Base-by-base conservation (phyloP, 2,329 filamentous ascomycete genomes). In the Tolypocladium guangdongense region DNA sequence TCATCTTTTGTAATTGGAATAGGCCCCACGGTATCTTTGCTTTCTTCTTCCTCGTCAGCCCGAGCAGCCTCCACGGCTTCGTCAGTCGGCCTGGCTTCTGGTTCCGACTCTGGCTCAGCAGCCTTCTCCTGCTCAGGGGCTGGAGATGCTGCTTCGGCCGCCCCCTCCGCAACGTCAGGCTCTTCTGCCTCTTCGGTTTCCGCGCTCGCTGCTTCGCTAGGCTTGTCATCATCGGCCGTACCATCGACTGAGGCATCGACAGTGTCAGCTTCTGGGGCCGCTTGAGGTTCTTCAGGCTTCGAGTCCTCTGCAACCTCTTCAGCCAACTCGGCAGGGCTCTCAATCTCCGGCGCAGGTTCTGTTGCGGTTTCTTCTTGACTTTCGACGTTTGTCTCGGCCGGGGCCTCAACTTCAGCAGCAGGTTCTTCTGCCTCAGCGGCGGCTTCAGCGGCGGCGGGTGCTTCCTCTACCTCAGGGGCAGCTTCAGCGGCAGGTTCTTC, bases 1-100 rank as follows among this genome's bases (percentile, higher is more conserved):
- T 68, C 67, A 50, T 69, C 66, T 47, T 35, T 45, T 8, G 49
- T 11, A 18, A 60, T 59, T 49, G 66, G 63, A 55, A 72, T 73
- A 30, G 69, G 68, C 32, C 66, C 68, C 56, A 73, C 62, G 5
- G 60, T 66, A 54, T 74, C 71, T 58, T 71, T 72, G 53, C 63
- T 68, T 61, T 74, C 70, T 37, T 67, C 65, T 50, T 66, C 65
- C 47, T 66, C 66, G 12, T 50, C 50, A 22, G 51, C 7, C 46
- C 57, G 55, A 1, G 50, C 36, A 12, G 55, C 38, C 32, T 58
- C 52, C 7, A 37, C 20, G 36, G 52, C 32, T 8, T 43, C n/a
- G 32, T 39, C 48, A 33, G 22, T 22, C 18, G 37, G 48, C 27
- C 30, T 37, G n/a, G 14, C 36, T 45, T 60, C 54, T 50, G 51